Percentiles rank a stretch among this genome's conserved stretches.
phyloP scores from a whole-genome alignment of 2,329 filamentous ascomycete genomes.

The Penicillium janthinellum region DNA sequence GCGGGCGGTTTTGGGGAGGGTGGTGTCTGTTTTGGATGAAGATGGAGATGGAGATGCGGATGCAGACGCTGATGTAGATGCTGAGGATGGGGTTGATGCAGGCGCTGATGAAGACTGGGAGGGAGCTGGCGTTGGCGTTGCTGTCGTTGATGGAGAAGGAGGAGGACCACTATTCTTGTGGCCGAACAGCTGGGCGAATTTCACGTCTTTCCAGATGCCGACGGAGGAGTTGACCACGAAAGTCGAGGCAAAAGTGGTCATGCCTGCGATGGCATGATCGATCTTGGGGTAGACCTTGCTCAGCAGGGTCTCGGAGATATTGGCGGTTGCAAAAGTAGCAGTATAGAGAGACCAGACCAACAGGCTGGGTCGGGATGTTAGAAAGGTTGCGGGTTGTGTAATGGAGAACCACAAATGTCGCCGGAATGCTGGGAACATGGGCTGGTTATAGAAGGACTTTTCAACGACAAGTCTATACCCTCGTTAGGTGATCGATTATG shows the following conservation, averaged over 20 bases:
- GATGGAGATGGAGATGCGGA: constrained; percentile 4
- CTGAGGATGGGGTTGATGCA: background rate
- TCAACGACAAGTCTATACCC: constrained; percentile 43
- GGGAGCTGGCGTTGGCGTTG: constrained; percentile 3
- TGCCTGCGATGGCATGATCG: constrained; percentile 68
- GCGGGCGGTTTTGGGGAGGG: constrained; percentile 26
- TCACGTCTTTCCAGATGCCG: constrained; percentile 78
- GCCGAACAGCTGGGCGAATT: constrained; percentile 75
- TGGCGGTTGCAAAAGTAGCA: constrained; percentile 85
- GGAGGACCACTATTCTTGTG: constrained; percentile 18
- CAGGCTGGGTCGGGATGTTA: constrained; percentile 45
- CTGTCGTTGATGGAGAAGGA: constrained; percentile 4
- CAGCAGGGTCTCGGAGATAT: constrained; percentile 76
- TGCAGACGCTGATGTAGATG: constrained; percentile 10
- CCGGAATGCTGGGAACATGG: constrained; percentile 36
- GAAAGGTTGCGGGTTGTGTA: constrained; percentile 41
- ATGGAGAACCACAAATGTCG: constrained; percentile 39
- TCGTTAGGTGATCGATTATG: constrained; percentile 13
- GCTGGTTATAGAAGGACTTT: constrained; percentile 42
- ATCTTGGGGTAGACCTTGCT: constrained; percentile 54
- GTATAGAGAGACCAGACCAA: constrained; percentile 65
- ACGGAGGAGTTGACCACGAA: constrained; percentile 75
- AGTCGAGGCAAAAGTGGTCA: constrained; percentile 75
- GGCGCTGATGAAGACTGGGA: constrained; percentile 3
- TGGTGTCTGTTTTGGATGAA: constrained; percentile 10